phyloP scores from a whole-genome alignment of 192 early-diverging fungal genomes.

The Anaeromyces robustus region DNA sequence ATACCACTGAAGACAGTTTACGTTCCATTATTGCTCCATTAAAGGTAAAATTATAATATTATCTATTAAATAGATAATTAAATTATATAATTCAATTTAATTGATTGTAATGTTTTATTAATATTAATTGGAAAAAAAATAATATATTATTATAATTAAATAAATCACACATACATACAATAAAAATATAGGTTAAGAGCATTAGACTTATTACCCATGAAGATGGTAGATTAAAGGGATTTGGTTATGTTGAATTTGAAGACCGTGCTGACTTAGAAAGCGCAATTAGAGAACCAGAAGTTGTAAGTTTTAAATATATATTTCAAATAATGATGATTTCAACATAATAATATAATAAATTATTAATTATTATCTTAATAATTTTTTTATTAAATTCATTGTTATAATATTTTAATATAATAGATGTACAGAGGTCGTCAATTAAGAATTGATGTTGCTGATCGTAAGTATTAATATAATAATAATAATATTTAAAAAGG shows the following conservation, averaged over 20 bases:
- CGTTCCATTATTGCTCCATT: constrained; percentile 54
- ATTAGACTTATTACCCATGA: constrained; percentile 71
- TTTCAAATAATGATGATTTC: constrained; percentile 11
- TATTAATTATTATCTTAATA: neutral
- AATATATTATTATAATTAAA: too few relatives aligned
- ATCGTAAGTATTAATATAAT: constrained; percentile 15
- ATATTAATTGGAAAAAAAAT: neutral
- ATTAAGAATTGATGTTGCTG: constrained; percentile 77
- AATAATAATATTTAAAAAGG: too few relatives aligned
- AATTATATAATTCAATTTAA: too few relatives aligned
- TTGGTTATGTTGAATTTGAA: constrained; percentile 91
- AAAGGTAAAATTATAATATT: constrained; percentile 20
- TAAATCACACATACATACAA: too few relatives aligned
- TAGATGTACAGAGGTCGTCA: constrained; percentile 47
- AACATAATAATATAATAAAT: constrained; percentile 24
- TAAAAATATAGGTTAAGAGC: constrained; percentile 36
- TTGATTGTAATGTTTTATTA: neutral
- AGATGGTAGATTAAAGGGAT: constrained; percentile 71
- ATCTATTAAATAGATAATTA: too few relatives aligned
- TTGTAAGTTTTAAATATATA: neutral
- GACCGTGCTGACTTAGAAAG: constrained; percentile 30
- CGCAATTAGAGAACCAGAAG: neutral
- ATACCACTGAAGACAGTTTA: constrained; percentile 59
- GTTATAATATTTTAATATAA: neutral
- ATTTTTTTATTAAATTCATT: too few relatives aligned